Evolutionary conservation across 345 rosid species (phyloP), one percentile per base, ranked within the genome.

Genomic region (Boechera retrofracta): DNA sequence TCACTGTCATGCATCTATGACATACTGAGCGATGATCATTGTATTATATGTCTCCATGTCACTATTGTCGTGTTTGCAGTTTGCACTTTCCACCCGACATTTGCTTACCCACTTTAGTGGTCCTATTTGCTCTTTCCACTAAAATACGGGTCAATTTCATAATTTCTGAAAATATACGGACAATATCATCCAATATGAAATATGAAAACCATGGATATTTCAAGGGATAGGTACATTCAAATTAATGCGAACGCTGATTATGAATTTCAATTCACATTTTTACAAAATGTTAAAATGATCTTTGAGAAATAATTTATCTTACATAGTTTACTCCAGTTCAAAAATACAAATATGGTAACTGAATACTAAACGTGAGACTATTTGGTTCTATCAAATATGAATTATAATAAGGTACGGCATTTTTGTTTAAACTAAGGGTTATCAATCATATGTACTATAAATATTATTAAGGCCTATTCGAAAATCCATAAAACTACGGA

Each of bases 71-170:
- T 69, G 54, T 57, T 56, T 77, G 48, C 52, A 39, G 5, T 59
- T 61, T 71, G 61, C 81, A 48, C 9, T 71, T 72, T 65, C 68
- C 49, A 58, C 81, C 77, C 77, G 77, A 78, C 81, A 78, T 72
- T 57, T 64, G 48, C 48, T 65, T 78, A 78, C 77, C 73, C 68
- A 72, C 73, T 58, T 15, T n/a, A 36, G 73, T 78, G 81, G 77
- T 78, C 81, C 81, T 71, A 56, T 18, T 72, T 49, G 63, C 41
- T 26, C 13, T 55, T 71, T 56, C 72, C 76, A 63, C 67, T 71
- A 71, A 47, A 10, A 55, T 49, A 77, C 12, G 26, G 72, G 72
- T 64, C 80, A 38, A 47, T 70, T 62, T 77, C 72, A 55, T 53
- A 53, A 69, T 71, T 71, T 55, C 59, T 64, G 35, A 70, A 77